phyloP scores from a whole-genome alignment of 1,284 basidiomycete genomes.

The Mycosarcoma mackinlayi region DNA sequence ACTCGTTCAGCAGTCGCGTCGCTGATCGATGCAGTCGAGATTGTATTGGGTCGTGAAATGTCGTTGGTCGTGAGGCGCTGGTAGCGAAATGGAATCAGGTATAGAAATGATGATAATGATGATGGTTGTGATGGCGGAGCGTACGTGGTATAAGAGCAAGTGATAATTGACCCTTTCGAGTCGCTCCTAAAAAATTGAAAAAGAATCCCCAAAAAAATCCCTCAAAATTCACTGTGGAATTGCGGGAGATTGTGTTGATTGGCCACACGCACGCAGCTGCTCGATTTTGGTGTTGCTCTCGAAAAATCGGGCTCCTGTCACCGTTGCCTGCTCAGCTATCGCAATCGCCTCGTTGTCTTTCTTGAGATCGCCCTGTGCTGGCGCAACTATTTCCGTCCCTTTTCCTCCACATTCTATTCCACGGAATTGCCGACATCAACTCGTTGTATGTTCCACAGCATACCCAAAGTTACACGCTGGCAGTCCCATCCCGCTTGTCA shows the following conservation, averaged over 20 bases:
- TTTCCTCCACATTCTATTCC: conserved; percentile 11
- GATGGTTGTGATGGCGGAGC: background rate
- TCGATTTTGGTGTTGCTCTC: conserved; percentile 1
- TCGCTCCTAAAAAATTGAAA: background rate
- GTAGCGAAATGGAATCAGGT: background rate
- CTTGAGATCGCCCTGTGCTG: background rate
- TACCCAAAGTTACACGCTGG: too few relatives aligned
- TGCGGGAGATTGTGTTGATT: conserved; percentile 7
- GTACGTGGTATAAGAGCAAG: too few relatives aligned
- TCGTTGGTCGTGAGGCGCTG: background rate
- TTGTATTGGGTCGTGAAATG: background rate
- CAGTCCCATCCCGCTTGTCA: too few relatives aligned
- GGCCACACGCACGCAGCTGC: conserved; percentile 7
- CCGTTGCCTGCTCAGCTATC: conserved; percentile 8
- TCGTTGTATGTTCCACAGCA: background rate
- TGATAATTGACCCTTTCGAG: background rate
- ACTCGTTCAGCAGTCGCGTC: background rate
- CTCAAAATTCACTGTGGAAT: background rate
- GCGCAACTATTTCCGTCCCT: background rate
- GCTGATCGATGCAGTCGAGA: background rate
- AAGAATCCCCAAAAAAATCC: background rate
- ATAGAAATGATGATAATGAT: background rate
- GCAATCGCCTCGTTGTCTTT: background rate
- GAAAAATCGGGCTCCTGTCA: too few relatives aligned
- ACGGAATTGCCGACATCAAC: too few relatives aligned